Evolutionary conservation across 1,284 basidiomycete species (phyloP).

Genomic region (Cutaneotrichosporon daszewskae): DNA sequence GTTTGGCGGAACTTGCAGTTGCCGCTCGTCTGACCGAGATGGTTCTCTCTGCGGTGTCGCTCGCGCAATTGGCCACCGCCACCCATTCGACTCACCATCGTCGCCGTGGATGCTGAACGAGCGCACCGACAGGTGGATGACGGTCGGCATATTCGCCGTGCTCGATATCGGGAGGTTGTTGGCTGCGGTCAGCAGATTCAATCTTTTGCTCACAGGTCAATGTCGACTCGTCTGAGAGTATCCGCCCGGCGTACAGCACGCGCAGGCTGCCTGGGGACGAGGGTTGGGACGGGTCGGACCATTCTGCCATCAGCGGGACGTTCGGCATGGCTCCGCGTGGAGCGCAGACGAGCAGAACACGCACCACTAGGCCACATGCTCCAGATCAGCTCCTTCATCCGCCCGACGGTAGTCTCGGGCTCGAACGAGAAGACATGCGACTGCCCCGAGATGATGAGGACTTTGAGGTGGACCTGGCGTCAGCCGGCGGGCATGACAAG

Average conservation of each 20-base stretch:
- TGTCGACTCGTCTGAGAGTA: constrained; percentile 75
- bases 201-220: constrained; percentile 56
- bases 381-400: constrained; percentile 73
- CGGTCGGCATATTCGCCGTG: constrained; percentile 54
- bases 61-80: too few species aligned
- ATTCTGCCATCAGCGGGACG: constrained; percentile 53
- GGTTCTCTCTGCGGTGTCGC: too few species aligned
- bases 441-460: constrained; percentile 68
- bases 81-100: constrained; percentile 38
- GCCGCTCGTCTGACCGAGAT: too few species aligned
- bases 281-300: constrained; percentile 63
- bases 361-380: constrained; percentile 72
- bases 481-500: neutral
- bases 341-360: constrained; percentile 21
- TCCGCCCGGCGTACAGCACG: constrained; percentile 72
- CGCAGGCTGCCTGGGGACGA: constrained; percentile 71
- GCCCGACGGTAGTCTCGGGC: constrained; percentile 66
- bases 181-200: constrained; percentile 17
- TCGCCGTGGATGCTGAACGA: constrained; percentile 50
- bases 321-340: too few species aligned
- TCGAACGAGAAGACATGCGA: constrained; percentile 70
- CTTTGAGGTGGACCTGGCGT: constrained; percentile 63
- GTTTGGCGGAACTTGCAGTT: too few species aligned
- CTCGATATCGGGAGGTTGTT: constrained; percentile 39
- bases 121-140: constrained; percentile 73